Evolutionary conservation across 768 basidiomycete genomes (phyloP).

Genomic region (Galerina sulciceps): DNA sequence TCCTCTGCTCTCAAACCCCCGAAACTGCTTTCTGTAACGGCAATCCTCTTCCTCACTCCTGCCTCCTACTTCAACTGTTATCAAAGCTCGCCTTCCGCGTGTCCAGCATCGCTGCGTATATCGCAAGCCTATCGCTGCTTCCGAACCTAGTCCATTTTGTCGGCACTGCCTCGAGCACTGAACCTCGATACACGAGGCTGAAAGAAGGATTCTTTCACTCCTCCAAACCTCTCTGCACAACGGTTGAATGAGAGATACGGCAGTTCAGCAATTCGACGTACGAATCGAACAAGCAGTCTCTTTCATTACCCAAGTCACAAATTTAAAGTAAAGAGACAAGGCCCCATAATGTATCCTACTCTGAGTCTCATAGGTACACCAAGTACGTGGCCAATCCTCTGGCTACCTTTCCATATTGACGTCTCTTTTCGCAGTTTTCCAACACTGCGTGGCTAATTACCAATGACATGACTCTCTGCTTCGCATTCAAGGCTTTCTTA

Average conservation of each 20-base stretch:
- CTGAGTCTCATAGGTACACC: constrained; percentile 72
- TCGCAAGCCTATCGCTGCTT: constrained; percentile 22
- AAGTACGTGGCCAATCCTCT: constrained; percentile 43
- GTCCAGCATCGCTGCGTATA: constrained; percentile 21
- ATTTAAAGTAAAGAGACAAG: constrained; percentile 52
- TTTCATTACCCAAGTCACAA: too few species aligned
- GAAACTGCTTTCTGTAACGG: constrained; percentile 27
- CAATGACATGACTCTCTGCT: constrained; percentile 89
- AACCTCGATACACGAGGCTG: constrained; percentile 21
- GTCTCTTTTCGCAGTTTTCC: constrained; percentile 66
- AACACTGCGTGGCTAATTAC: constrained; percentile 89
- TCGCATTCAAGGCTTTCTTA: constrained; percentile 71
- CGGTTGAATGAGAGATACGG: background rate
- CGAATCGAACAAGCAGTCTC: too few species aligned
- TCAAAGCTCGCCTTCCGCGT: constrained; percentile 18
- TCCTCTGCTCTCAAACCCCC: constrained; percentile 18
- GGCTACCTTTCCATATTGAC: background rate
- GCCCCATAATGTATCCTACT: constrained; percentile 42
- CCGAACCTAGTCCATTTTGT: constrained; percentile 11
- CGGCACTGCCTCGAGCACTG: background rate
- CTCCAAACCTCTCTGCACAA: background rate
- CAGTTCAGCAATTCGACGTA: too few species aligned
- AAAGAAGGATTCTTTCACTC: constrained; percentile 38
- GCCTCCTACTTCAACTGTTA: constrained; percentile 21
- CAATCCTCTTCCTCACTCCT: constrained; percentile 29